Evolutionary conservation across 2,329 filamentous ascomycete genomes (phyloP), one percentile per base, ranked within the genome.

Genomic region (Orbilia brochopaga): DNA sequence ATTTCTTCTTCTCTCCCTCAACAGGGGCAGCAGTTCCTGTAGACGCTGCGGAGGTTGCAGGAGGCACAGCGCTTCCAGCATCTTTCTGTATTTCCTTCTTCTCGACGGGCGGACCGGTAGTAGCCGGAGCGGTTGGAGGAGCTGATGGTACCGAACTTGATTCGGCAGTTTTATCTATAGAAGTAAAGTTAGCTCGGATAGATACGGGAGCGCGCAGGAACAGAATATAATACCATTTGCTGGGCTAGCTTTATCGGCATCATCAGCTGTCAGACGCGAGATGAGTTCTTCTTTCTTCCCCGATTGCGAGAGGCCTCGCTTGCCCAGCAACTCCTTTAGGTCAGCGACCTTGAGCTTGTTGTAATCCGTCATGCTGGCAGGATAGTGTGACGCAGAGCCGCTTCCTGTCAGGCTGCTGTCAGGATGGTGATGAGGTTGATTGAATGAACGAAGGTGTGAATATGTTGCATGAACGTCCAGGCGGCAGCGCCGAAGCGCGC

Each of bases 211-310:
- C 48, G 30, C 11, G 17, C n/a, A 24, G 15, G 21, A 48, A 23
- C 15, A 3, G 21, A 21, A 17, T 10, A 51, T 70, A 70, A 59
- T 59, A 64, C 59, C 66, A 64, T 60, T 69, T 5, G 57, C 30
- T 32, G 53, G 30, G 15, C 50, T 59, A 32, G 46, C 54, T 46
- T 64, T 70, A n/a, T 59, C 21, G 8, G 48, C 50, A 40, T 74
- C 72, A 48, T 65, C 56, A 55, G 65, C 57, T 27, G 51, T 55
- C 53, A 93, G 84, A 75, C 90, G 88, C 76, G 89, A 87, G 77
- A 93, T 87, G 75, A 93, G 83, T 75, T 93, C 90, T 62, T 90
- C 88, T 80, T 94, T 94, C 83, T 92, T 92, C 75, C 90, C 90
- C 0, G 85, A 86, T 75, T 88, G 85, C 5, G 87, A 83, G 42